Evolutionary conservation across 108 stramenopile species (phyloP).

Genomic region (Conticribra guillardii): DNA sequence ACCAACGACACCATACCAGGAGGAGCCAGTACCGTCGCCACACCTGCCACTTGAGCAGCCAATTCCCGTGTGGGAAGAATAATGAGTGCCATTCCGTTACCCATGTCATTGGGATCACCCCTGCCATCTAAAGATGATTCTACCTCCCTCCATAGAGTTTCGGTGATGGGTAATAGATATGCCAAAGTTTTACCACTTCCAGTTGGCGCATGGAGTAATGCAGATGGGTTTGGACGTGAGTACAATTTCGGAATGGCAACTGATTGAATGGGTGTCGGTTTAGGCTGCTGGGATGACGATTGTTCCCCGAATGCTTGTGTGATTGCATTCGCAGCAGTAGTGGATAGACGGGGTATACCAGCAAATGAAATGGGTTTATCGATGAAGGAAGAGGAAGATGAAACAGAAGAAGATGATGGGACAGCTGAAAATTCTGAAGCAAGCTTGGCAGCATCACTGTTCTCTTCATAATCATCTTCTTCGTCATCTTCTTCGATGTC

Average conservation of each 20-base stretch:
- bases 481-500: conserved; percentile 23
- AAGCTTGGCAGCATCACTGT: too few relatives aligned
- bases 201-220: conserved; percentile 81
- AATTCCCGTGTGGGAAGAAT: conserved; percentile 94
- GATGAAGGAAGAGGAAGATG: conserved; percentile 8
- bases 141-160: conserved; percentile 71
- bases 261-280: conserved; percentile 81
- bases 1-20: conserved; percentile 84
- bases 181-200: conserved; percentile 86
- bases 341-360: conserved; percentile 65
- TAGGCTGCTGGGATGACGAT: background rate
- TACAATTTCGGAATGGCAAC: conserved; percentile 58
- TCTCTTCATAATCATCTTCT: too few relatives aligned
- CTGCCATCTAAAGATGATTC: conserved; percentile 8
- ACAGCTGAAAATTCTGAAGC: background rate
- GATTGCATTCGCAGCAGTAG: conserved; percentile 65
- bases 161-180: conserved; percentile 85
- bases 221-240: conserved; percentile 59
- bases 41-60: conserved; percentile 91
- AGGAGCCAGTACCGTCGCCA: conserved; percentile 82
- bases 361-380: conserved; percentile 55
- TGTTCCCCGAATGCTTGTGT: conserved; percentile 51
- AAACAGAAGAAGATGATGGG: background rate
- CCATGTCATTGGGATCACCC: conserved; percentile 37
- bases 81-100: conserved; percentile 64